phyloP scores from a whole-genome alignment of 2,329 filamentous ascomycete species.

The Alternaria sp. region DNA sequence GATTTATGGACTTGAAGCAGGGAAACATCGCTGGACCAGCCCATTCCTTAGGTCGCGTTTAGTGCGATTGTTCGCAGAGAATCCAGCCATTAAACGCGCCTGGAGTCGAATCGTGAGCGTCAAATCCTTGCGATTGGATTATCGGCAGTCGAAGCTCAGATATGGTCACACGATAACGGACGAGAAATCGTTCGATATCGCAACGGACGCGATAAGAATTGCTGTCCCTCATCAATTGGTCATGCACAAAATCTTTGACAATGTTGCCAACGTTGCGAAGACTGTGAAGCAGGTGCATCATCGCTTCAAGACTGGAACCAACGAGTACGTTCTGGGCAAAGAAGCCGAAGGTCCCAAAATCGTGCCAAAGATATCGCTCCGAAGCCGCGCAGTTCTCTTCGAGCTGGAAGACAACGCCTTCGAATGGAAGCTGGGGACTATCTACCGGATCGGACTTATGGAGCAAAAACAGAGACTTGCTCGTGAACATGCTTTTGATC shows the following conservation, averaged over 20 bases:
- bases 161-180: constrained; percentile 68
- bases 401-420: constrained; percentile 96
- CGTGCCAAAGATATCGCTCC: constrained; percentile 84
- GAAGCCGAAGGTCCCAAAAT: constrained; percentile 83
- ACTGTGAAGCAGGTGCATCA: constrained; percentile 90
- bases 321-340: constrained; percentile 88
- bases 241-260: constrained; percentile 91
- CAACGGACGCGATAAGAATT: constrained; percentile 83
- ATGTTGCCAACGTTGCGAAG: constrained; percentile 86
- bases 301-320: constrained; percentile 84
- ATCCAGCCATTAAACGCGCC: constrained; percentile 79
- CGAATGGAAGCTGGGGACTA: constrained; percentile 95
- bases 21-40: constrained; percentile 84
- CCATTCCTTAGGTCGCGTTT: constrained; percentile 82
- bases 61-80: constrained; percentile 84
- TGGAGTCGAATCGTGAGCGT: constrained; percentile 90
- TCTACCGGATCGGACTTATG: constrained; percentile 86
- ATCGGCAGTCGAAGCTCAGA: constrained; percentile 78
- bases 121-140: constrained; percentile 80
- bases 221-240: constrained; percentile 91
- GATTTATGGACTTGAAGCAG: constrained; percentile 80
- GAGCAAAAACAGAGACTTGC: constrained; percentile 92
- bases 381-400: constrained; percentile 82
- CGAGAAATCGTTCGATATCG: constrained; percentile 84
- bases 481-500: constrained; percentile 84